Evolutionary conservation across 2,329 filamentous ascomycete species (phyloP), one percentile per base, ranked within the genome.

Genomic region (Emericellopsis cladophorae): DNA sequence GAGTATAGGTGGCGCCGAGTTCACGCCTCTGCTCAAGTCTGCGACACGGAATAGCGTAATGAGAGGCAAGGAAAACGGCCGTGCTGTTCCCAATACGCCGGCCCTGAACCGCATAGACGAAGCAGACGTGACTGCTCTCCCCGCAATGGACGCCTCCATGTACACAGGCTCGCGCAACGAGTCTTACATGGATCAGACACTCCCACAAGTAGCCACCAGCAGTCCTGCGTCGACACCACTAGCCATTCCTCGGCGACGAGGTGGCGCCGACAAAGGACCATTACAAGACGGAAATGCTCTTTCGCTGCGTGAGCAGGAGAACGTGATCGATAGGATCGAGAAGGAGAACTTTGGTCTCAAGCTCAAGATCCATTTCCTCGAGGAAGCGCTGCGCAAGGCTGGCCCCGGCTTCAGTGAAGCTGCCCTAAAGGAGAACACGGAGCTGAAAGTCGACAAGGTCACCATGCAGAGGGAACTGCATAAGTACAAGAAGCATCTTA

Each of bases 261-360:
- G 26, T 29, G 70, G 70, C 40, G 41, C 10, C 36, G 72, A 71
- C 40, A 79, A 78, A 40, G 81, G 79, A 1, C 75, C 85, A 5
- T 62, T 94, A 31, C 81, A 89, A 46, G 83, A 92, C 51, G 88
- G 88, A 16, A 95, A 95, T 51, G 82, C 93, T 55, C 72, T 95
- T 50, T 95, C 92, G 1, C 63, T 98, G 43, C 81, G 88, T 45
- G 92, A 98, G 56, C 92, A 98, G 60, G 92, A 96, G 61, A 88
- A 87, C 50, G 84, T 92, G 49, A 90, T 98, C 51, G 86, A 95
- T 64, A 85, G 85, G 55, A 90, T 98, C 51, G 88, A 95, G 56
- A 98, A 98, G 66, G 92, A 96, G 56, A 98, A 98, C 56, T 98
- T 96, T 56, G 87, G 87, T 21, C 70, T 98, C 41, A 96, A 96